phyloP scores from a whole-genome alignment of 2,329 filamentous ascomycete genomes.

The Phialophora macrospora region DNA sequence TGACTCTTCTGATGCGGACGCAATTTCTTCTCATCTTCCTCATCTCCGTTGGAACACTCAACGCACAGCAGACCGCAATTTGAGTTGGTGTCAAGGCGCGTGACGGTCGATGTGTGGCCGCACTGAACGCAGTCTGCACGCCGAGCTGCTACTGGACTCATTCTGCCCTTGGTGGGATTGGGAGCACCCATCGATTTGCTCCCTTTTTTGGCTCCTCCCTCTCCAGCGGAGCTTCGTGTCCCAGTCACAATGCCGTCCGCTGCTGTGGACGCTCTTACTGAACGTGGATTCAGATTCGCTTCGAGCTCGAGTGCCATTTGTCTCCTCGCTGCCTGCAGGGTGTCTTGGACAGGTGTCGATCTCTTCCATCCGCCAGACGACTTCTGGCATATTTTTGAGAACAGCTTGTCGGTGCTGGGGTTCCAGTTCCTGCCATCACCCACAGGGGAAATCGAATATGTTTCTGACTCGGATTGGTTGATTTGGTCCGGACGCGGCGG shows the following conservation, averaged over 20 bases:
- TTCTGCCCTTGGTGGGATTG: not conserved
- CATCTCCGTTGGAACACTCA: not conserved
- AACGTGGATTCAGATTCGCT: not conserved
- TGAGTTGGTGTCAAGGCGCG: not conserved
- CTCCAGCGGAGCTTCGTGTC: not conserved
- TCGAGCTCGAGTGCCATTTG: not conserved
- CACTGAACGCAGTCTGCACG: not conserved
- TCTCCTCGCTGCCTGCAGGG: not conserved
- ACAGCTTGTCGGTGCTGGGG: not conserved
- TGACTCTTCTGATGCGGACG: not conserved
- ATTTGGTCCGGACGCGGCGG: constrained; percentile 8
- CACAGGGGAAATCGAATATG: not conserved
- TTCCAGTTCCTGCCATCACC: not conserved
- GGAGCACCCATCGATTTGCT: not conserved
- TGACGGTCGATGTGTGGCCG: not conserved
- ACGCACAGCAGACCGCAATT: not conserved
- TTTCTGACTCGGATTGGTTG: not conserved
- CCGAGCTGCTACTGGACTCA: not conserved
- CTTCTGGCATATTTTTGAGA: not conserved
- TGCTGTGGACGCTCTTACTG: not conserved
- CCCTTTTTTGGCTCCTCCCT: not conserved
- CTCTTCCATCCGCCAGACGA: not conserved
- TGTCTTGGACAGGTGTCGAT: not conserved
- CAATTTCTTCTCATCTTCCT: not conserved
- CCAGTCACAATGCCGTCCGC: not conserved